These are phyloP conservation scores for Discostella stelligera DNA, from an alignment of 352 stramenopile species.

Conservation along the genomic window DNA sequence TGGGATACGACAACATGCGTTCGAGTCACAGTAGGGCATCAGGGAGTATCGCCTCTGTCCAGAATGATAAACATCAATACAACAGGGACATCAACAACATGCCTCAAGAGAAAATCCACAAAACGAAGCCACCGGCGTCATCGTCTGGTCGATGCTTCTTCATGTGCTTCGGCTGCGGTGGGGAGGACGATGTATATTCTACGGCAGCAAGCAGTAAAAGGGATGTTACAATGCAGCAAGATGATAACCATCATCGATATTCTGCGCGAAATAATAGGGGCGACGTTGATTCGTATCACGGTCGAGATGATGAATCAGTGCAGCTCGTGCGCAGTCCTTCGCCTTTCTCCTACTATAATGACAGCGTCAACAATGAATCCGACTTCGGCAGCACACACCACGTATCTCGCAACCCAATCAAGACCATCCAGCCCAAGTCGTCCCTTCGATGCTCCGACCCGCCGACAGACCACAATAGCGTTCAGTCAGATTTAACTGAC, in stretches of 20 bases:
- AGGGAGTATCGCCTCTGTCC: neutral
- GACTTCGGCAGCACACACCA: conserved; percentile 3
- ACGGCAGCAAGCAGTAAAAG: conserved; percentile 22
- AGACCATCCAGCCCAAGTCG: conserved; percentile 7
- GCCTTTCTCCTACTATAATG: conserved; percentile 3
- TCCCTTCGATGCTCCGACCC: neutral
- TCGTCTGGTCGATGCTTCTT: conserved; percentile 7
- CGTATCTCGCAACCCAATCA: neutral
- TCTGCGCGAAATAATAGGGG: neutral
- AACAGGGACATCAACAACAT: neutral
- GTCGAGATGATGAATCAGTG: neutral
- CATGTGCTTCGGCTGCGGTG: conserved; percentile 11
- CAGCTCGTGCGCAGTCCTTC: conserved; percentile 6
- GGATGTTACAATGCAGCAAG: conserved; percentile 1
- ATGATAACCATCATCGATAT: neutral
- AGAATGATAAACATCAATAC: neutral
- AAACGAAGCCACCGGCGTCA: neutral
- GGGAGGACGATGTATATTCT: conserved; percentile 15
- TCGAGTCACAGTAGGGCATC: conserved; percentile 1
- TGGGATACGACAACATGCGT: neutral
- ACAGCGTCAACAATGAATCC: conserved; percentile 8
- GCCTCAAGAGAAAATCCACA: neutral
- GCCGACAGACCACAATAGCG: conserved; percentile 6
- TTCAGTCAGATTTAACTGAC: conserved; percentile 17
- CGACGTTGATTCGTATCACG: neutral